Percentiles rank a stretch among this genome's conserved stretches.
Conservation (phyloP, 768 basidiomycete species). For the Suillus americanus region DNA sequence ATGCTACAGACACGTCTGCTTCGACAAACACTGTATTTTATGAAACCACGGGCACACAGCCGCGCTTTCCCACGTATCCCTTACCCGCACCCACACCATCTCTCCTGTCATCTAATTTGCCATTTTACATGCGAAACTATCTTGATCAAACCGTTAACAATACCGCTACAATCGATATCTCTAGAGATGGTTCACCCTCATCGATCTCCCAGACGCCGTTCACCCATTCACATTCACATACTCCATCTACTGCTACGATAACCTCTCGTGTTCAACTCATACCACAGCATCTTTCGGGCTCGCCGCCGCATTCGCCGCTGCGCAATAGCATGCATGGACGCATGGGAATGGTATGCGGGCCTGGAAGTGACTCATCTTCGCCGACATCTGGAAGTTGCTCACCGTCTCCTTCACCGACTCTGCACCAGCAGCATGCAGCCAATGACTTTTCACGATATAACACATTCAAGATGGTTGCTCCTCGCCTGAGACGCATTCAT, state of each 20-base stretch:
- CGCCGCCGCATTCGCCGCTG: conserved; percentile 32
- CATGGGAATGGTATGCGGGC: conserved; percentile 14
- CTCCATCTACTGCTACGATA: conserved; percentile 49
- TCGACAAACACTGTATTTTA: conserved; percentile 56
- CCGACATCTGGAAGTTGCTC: conserved; percentile 61
- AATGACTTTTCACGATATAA: conserved; percentile 20
- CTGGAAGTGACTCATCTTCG: conserved; percentile 52
- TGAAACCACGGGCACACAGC: conserved; percentile 49
- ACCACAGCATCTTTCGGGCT: conserved; percentile 18
- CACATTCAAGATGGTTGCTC: conserved; percentile 19
- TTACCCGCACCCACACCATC: conserved; percentile 22
- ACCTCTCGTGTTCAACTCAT: conserved; percentile 31
- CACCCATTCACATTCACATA: conserved; percentile 48
- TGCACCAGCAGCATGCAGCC: not conserved
- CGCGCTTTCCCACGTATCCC: conserved; percentile 29
- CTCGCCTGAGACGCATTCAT: conserved; percentile 14
- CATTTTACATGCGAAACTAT: conserved; percentile 24
- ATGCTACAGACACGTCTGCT: conserved; percentile 37
- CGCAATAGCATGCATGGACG: conserved; percentile 18
- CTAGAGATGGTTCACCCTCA: not conserved
- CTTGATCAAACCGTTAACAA: not conserved
- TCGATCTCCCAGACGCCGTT: conserved; percentile 15
- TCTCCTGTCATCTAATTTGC: conserved; percentile 33
- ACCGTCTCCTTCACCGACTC: conserved; percentile 42
- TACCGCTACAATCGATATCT: conserved; percentile 7